Evolutionary conservation across 768 basidiomycete species (phyloP).

Genomic region (Kwoniella dejecticola): DNA sequence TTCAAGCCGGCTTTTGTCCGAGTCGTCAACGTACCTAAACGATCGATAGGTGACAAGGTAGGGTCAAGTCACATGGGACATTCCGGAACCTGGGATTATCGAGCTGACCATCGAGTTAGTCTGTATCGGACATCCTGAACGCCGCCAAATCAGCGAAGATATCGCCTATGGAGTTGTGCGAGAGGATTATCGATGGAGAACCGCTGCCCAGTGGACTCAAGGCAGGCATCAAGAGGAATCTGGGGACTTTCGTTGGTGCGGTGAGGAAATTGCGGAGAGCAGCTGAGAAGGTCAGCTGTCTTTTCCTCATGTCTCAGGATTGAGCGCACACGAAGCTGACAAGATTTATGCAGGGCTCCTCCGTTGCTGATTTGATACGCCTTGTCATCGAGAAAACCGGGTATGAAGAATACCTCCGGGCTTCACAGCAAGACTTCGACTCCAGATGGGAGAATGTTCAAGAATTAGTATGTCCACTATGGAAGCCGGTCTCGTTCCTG

Average conservation of each 20-base stretch:
- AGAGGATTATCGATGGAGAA: constrained; percentile 66
- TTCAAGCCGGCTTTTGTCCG: constrained; percentile 68
- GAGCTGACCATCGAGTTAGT: constrained; percentile 57
- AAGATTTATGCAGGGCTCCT: constrained; percentile 59
- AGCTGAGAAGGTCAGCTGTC: constrained; percentile 61
- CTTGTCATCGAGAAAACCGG: constrained; percentile 63
- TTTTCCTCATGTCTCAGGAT: background rate
- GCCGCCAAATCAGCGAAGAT: constrained; percentile 62
- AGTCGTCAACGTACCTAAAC: constrained; percentile 71
- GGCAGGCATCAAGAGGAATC: constrained; percentile 67
- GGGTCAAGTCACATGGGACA: too few relatives aligned
- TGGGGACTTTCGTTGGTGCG: constrained; percentile 64
- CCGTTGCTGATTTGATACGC: constrained; percentile 68
- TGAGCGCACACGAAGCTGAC: background rate
- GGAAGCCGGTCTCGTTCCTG: background rate
- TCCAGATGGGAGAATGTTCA: constrained; percentile 82
- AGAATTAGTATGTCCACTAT: constrained; percentile 61
- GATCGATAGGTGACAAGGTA: constrained; percentile 79
- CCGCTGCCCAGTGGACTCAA: constrained; percentile 64
- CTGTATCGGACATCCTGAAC: constrained; percentile 63
- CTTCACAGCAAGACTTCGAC: constrained; percentile 69
- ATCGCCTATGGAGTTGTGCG: constrained; percentile 65
- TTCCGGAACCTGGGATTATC: too few relatives aligned
- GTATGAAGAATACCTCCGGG: constrained; percentile 70
- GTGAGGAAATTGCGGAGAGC: constrained; percentile 63